These are phyloP conservation scores for Lachancea nothofagi DNA, from an alignment of 805 yeast species.

Conservation along the genomic window DNA sequence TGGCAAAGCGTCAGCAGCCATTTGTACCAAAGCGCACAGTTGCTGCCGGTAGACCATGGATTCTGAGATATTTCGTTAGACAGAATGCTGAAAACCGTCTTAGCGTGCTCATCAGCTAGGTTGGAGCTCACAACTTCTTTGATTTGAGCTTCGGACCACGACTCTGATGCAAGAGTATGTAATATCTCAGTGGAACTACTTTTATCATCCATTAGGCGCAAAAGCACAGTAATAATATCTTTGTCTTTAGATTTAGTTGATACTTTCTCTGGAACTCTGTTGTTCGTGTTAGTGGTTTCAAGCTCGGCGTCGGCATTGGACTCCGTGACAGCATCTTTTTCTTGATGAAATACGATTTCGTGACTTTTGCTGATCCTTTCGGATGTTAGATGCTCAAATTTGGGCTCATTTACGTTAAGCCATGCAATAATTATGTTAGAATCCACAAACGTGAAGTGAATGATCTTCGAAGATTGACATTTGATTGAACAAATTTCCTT, in stretches of 20 bases:
- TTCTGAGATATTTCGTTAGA: constrained; percentile 41
- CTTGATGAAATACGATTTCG: constrained; percentile 27
- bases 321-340: constrained; percentile 18
- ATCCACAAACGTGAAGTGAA: constrained; percentile 20
- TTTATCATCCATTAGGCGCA: constrained; percentile 24
- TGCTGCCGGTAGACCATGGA: constrained; percentile 18
- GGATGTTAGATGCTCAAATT: constrained; percentile 29
- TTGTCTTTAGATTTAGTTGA: constrained; percentile 24
- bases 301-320: constrained; percentile 22
- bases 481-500: constrained; percentile 32
- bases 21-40: constrained; percentile 55
- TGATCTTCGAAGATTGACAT: constrained; percentile 24
- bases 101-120: constrained; percentile 38
- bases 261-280: constrained; percentile 20
- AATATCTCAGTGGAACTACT: constrained; percentile 27
- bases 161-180: constrained; percentile 17
- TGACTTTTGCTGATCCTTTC: constrained; percentile 18
- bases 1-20: constrained; percentile 73
- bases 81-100: constrained; percentile 41
- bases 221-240: constrained; percentile 25
- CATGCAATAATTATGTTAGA: constrained; percentile 31
- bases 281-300: constrained; percentile 11
- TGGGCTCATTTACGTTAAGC: constrained; percentile 37
- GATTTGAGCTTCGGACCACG: constrained; percentile 28
- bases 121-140: constrained; percentile 32